phyloP scores from a whole-genome alignment of 495 filamentous ascomycete genomes.

The Penicillium arizonense region DNA sequence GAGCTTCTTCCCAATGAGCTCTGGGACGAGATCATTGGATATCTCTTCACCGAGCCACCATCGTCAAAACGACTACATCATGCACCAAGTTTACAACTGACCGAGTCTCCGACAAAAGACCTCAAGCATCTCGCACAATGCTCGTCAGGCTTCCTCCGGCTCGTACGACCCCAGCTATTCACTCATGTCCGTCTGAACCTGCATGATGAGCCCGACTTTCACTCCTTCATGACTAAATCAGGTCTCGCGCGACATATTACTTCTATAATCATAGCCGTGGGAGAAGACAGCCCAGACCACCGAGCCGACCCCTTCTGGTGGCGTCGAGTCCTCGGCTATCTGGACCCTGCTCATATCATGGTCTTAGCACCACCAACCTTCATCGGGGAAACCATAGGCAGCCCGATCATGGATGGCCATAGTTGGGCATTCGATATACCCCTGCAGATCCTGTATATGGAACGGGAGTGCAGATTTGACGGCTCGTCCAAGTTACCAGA shows the following conservation, averaged over 20 bases:
- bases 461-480: conserved; percentile 9
- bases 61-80: conserved; percentile 25
- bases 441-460: conserved; percentile 31
- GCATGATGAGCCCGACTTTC: conserved; percentile 26
- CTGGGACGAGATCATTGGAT: conserved; percentile 36
- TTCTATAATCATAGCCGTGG: conserved; percentile 32
- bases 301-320: conserved; percentile 30
- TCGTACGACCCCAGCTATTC: conserved; percentile 36
- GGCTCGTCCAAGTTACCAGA: background rate
- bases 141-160: conserved; percentile 24
- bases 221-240: conserved; percentile 23
- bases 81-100: conserved; percentile 21
- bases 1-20: conserved; percentile 41
- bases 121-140: conserved; percentile 35
- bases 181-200: conserved; percentile 30
- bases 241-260: conserved; percentile 30
- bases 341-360: conserved; percentile 32
- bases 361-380: conserved; percentile 36
- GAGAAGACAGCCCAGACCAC: conserved; percentile 4
- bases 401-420: conserved; percentile 29
- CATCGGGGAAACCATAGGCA: conserved; percentile 29
- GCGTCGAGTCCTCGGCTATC: conserved; percentile 24
- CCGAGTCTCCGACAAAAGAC: conserved; percentile 15
- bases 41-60: conserved; percentile 27
- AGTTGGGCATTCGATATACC: conserved; percentile 43